Percentiles rank a stretch among this genome's conserved stretches.
Conservation (phyloP, 768 basidiomycete species). For the Termitomyces sp. region DNA sequence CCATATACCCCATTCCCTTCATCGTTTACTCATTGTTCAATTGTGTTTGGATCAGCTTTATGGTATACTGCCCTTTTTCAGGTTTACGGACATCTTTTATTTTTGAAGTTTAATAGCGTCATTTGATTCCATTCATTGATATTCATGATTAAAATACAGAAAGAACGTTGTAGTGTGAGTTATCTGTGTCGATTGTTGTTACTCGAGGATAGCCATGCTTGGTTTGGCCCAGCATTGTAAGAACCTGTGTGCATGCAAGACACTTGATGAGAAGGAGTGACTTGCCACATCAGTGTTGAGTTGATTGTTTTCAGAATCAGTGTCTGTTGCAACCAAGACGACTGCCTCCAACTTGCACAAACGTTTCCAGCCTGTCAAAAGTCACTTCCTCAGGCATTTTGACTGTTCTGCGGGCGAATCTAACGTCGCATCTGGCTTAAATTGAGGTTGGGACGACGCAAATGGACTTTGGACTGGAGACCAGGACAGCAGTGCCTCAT, state of each 20-base stretch:
- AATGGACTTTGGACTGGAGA: slow-evolving; percentile 37
- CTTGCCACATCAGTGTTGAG: slow-evolving; percentile 12
- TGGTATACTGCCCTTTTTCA: slow-evolving; percentile 26
- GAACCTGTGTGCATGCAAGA: not conserved
- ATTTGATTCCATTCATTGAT: slow-evolving; percentile 7
- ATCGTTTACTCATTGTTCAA: slow-evolving; percentile 14
- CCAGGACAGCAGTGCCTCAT: slow-evolving; percentile 23
- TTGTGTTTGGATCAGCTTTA: slow-evolving; percentile 26
- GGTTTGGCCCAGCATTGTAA: not conserved
- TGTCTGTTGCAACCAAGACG: slow-evolving; percentile 12
- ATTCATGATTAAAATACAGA: not conserved
- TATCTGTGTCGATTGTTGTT: not conserved
- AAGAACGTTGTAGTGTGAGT: slow-evolving; percentile 8
- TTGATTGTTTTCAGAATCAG: slow-evolving; percentile 19
- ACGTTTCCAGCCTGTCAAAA: not conserved
- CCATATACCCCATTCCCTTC: slow-evolving; percentile 19
- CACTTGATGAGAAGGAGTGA: slow-evolving; percentile 11
- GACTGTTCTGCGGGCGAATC: slow-evolving; percentile 1
- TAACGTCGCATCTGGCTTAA: not conserved
- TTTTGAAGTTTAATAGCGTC: slow-evolving; percentile 5
- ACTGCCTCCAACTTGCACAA: slow-evolving; percentile 2
- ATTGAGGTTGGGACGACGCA: not conserved
- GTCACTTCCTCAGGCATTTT: not conserved
- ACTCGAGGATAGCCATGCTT: slow-evolving; percentile 1
- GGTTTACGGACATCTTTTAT: slow-evolving; percentile 17